Evolutionary conservation across 306 rosid species (phyloP).

Genomic region (Castanopsis chinensis): DNA sequence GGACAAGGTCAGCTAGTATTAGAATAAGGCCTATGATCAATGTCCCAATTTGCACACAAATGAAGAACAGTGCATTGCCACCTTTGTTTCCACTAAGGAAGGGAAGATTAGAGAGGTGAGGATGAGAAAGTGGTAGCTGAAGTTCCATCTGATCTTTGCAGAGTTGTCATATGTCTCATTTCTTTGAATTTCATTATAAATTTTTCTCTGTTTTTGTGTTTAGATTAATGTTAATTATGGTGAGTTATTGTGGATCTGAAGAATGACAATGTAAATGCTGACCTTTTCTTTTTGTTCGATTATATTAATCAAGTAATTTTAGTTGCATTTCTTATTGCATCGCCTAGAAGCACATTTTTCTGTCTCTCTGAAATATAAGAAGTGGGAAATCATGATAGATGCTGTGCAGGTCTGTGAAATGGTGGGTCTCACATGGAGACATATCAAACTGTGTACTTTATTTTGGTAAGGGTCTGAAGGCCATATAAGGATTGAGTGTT

Average conservation of each 20-base stretch:
- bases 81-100: conserved; percentile 88
- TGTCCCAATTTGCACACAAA: conserved; percentile 87
- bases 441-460: conserved; percentile 14
- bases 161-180: conserved; percentile 29
- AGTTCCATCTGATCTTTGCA: conserved; percentile 4
- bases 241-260: conserved; percentile 62
- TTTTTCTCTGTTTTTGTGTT: conserved; percentile 36
- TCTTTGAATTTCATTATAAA: conserved; percentile 19
- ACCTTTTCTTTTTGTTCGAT: conserved; percentile 55
- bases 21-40: conserved; percentile 94
- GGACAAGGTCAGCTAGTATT: conserved; percentile 87
- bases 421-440: conserved; percentile 46
- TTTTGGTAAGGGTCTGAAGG: not conserved
- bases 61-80: conserved; percentile 76
- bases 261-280: conserved; percentile 74
- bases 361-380: conserved; percentile 13
- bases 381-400: conserved; percentile 29
- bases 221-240: conserved; percentile 48
- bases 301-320: conserved; percentile 17
- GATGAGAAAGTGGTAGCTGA: not conserved
- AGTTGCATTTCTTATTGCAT: conserved; percentile 21
- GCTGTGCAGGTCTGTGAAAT: conserved; percentile 32
- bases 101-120: conserved; percentile 75
- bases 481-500: too few species aligned
- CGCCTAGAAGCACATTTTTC: conserved; percentile 16